Evolutionary conservation across 257 asterid species (phyloP).

Genomic region (Nyctanthes arbortristis): DNA sequence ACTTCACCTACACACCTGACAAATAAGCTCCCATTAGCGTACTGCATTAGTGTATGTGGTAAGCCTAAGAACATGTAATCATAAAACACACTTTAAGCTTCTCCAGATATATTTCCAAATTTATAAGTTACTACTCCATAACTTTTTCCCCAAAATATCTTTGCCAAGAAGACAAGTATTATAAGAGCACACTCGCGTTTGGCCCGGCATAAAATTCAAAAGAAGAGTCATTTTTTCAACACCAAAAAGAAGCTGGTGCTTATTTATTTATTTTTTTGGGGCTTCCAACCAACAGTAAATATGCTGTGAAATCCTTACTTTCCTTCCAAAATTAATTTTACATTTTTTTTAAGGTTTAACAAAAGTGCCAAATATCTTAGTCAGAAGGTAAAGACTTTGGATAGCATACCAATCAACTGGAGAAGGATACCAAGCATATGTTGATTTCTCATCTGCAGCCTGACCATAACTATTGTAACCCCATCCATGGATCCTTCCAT

Average conservation of each 20-base stretch:
- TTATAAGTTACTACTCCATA: neutral
- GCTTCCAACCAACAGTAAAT: too few species aligned
- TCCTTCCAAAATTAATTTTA: neutral
- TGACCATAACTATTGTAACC: conserved; percentile 98
- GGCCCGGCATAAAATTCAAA: too few species aligned
- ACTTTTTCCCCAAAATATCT: too few species aligned
- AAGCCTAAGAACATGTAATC: neutral
- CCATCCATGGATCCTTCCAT: conserved; percentile 96
- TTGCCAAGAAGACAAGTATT: too few species aligned
- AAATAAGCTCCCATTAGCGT: conserved; percentile 15
- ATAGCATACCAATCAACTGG: conserved; percentile 88
- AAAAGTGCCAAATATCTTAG: neutral
- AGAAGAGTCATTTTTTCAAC: too few species aligned
- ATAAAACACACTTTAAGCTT: neutral
- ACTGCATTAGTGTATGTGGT: neutral
- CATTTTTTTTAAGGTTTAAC: neutral
- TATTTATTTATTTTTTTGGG: too few species aligned
- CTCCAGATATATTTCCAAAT: neutral
- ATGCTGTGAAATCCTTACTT: neutral
- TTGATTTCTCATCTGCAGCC: conserved; percentile 90
- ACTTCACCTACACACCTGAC: conserved; percentile 91
- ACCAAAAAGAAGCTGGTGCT: too few species aligned
- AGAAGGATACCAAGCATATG: conserved; percentile 96
- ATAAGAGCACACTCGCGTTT: too few species aligned
- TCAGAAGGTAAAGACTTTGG: neutral